These are phyloP conservation scores for Astrephomene gubernaculifera DNA, from an alignment of 139 green algal genomes.

Conservation along the genomic window DNA sequence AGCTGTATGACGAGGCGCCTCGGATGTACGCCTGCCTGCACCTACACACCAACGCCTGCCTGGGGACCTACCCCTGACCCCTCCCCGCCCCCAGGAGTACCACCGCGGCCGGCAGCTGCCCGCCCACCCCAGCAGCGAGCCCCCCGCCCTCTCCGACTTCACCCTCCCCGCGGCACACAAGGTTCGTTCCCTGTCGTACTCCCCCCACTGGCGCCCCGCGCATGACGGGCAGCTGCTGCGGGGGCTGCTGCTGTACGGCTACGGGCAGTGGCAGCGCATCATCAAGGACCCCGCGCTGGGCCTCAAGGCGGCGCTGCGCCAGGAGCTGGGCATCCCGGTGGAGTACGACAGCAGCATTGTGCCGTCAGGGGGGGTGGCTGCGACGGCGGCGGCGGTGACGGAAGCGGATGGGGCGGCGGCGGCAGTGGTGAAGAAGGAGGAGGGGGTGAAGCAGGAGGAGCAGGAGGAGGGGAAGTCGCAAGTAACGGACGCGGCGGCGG, in stretches of 20 bases:
- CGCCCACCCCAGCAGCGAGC: not conserved
- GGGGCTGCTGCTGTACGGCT: constrained; percentile 38
- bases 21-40: too few relatives aligned
- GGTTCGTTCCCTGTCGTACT: not conserved
- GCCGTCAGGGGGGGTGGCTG: not conserved
- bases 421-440: not conserved
- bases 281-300: constrained; percentile 15
- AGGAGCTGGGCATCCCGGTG: constrained; percentile 35
- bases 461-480: not conserved
- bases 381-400: not conserved
- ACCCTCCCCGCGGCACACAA: not conserved
- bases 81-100: constrained; percentile 13
- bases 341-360: constrained; percentile 32
- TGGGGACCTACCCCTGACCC: too few relatives aligned
- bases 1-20: not conserved
- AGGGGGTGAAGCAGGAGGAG: not conserved
- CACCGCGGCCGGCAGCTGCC: not conserved
- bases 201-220: not conserved
- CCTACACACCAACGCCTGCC: too few relatives aligned
- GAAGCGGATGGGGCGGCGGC: not conserved
- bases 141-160: constrained; percentile 16
- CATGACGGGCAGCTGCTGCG: constrained; percentile 32
- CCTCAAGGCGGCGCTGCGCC: constrained; percentile 19
- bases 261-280: constrained; percentile 28
- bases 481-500: not conserved